Percentiles rank a stretch among this genome's conserved stretches.
Evolutionary conservation across 176 grass and related monocot genomes (phyloP).

Genomic region (Tillandsia fasciculata): DNA sequence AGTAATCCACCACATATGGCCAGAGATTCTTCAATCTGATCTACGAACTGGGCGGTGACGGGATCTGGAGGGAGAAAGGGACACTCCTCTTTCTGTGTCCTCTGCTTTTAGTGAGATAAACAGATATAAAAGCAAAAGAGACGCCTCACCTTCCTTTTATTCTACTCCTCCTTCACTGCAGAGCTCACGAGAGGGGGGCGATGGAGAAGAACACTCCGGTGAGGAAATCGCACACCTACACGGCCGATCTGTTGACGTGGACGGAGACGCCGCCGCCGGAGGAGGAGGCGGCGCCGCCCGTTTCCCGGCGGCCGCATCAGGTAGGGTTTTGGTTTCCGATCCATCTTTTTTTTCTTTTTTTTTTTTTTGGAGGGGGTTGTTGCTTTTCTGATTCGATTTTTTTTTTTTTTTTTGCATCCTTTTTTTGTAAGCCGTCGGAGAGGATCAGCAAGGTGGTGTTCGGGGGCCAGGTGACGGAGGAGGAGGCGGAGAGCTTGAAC

Average conservation of each 20-base stretch:
- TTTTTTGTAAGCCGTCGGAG: conserved; percentile 68
- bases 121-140: conserved; percentile 22
- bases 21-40: background rate
- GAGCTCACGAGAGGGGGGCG: conserved; percentile 12
- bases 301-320: conserved; percentile 53
- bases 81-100: conserved; percentile 2
- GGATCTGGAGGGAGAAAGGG: conserved; percentile 8
- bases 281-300: conserved; percentile 28
- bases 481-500: conserved; percentile 78
- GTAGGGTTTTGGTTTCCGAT: conserved; percentile 10
- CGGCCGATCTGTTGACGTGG: conserved; percentile 92
- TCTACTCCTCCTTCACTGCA: conserved; percentile 58
- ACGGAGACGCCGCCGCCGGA: conserved; percentile 44
- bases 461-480: conserved; percentile 89
- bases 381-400: conserved; percentile 8
- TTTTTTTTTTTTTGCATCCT: background rate
- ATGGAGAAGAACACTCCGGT: conserved; percentile 91
- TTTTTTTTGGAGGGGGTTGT: background rate
- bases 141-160: conserved; percentile 74
- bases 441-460: conserved; percentile 86
- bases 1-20: background rate
- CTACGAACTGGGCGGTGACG: conserved; percentile 2
- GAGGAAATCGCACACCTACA: conserved; percentile 82
- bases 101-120: background rate
- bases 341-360: background rate